A percentile compares a stretch with the other conserved stretches of the same genome.
Evolutionary conservation across 1,284 basidiomycete species (phyloP).

Genomic region (Pseudozyma pruni): DNA sequence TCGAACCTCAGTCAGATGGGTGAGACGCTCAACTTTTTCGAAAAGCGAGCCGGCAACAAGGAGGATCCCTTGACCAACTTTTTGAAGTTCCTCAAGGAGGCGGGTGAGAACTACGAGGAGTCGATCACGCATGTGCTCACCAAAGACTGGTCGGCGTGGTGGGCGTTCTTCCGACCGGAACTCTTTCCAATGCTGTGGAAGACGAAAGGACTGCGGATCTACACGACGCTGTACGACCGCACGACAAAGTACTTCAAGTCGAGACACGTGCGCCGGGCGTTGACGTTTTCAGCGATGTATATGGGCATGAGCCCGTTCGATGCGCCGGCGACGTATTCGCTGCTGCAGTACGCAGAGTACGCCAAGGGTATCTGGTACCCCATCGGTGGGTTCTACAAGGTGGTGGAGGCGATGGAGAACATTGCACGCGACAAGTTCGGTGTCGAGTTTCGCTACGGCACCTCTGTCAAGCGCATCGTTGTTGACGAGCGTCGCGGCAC

Average conservation of each 20-base stretch:
- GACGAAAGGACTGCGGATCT: constrained; percentile 56
- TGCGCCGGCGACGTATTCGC: constrained; percentile 71
- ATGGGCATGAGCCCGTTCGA: constrained; percentile 72
- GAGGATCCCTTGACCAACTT: constrained; percentile 63
- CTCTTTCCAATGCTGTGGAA: constrained; percentile 69
- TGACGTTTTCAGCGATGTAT: constrained; percentile 45
- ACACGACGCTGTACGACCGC: constrained; percentile 65
- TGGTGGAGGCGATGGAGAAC: constrained; percentile 70
- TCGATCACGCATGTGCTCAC: constrained; percentile 69
- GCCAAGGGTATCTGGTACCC: constrained; percentile 72
- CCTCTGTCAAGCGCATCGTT: constrained; percentile 69
- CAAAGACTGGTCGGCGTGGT: constrained; percentile 70
- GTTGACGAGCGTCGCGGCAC: constrained; percentile 29
- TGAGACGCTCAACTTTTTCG: constrained; percentile 70
- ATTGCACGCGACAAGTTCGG: constrained; percentile 69
- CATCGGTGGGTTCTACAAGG: constrained; percentile 71
- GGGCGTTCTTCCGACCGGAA: constrained; percentile 69
- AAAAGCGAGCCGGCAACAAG: constrained; percentile 70
- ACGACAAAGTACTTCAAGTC: constrained; percentile 70
- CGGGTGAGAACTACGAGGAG: constrained; percentile 70
- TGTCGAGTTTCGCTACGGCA: constrained; percentile 69
- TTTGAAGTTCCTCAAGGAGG: constrained; percentile 69
- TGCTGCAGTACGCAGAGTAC: constrained; percentile 73
- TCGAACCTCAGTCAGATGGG: constrained; percentile 70
- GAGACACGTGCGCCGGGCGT: constrained; percentile 68